phyloP scores from a whole-genome alignment of 495 filamentous ascomycete species.

The Xylaria longipes region DNA sequence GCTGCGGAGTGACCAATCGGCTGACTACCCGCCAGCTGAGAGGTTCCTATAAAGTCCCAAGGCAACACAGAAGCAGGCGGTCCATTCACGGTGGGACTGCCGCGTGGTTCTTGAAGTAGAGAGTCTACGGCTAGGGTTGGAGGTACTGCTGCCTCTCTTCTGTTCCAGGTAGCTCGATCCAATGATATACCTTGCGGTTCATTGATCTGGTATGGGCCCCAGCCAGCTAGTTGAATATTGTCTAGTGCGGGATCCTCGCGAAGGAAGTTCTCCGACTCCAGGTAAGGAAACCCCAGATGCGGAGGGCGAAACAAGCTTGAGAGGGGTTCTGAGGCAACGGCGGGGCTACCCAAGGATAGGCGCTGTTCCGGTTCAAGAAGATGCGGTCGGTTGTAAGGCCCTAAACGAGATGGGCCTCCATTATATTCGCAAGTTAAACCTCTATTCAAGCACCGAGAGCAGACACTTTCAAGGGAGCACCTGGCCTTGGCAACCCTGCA shows the following conservation, averaged over 20 bases:
- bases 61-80: neutral
- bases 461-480: constrained; percentile 10
- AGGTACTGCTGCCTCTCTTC: neutral
- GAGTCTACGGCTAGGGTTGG: neutral
- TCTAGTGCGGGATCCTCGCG: neutral
- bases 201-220: neutral
- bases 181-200: neutral
- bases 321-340: neutral
- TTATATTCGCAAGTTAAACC: constrained; percentile 4
- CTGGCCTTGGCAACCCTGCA: constrained; percentile 10
- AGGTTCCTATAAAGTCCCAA: neutral
- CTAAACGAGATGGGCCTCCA: neutral
- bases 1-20: no score
- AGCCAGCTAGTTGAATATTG: neutral
- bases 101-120: neutral
- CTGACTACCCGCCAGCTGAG: neutral
- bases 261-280: neutral
- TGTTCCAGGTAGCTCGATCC: neutral
- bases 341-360: neutral
- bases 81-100: neutral
- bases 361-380: neutral
- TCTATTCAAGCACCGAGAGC: constrained; percentile 7
- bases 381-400: neutral
- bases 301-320: neutral
- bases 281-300: neutral